Base-by-base conservation (phyloP, 2,329 filamentous ascomycete genomes). In the Pseudogymnoascus sp. region DNA sequence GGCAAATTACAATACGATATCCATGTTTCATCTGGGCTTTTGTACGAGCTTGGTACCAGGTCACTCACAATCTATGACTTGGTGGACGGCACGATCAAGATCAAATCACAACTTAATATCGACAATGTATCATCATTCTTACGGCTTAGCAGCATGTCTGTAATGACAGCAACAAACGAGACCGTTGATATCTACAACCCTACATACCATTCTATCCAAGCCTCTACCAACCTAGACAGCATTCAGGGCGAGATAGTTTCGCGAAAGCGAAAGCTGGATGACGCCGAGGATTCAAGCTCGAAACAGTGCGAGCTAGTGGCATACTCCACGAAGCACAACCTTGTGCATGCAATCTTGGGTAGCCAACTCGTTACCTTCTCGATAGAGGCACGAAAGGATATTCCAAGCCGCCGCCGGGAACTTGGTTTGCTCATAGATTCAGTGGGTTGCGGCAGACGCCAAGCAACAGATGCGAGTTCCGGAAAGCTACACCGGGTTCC, bases 341-440 rank as follows among this genome's bases (percentile, higher is more conserved):
- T 89, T 36, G 85, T 84, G 4, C 81, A 91, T 19, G 88, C 84
- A 2, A 76, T 92, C 6, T 75, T 82, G n/a, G 84, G 84, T 33
- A 82, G 83, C 47, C 80, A 84, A 50, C 76, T 93, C 33, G 78
- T 91, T 15, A 88, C 85, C 1, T 79, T 92, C 61, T 88, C 91
- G 69, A 76, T 88, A n/a, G 84, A 88, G 70, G 81, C 82, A 1
- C 85, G 84, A 1, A 81, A 80, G 69, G 77, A 76, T 53, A 78
- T 82, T n/a, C 78, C 79, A 64, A 82, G 79, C 66, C 82, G 83
- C 74, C 78, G 82, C 38, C 82, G 82, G 40, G 77, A 78, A 0
- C 81, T 84, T 61, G 87, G 87, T 8, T 78, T 90, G 7, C 76
- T 93, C 26, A 87, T 90, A 35, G 88, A 93, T 71, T 88, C 89